Evolutionary conservation across 1,284 basidiomycete genomes (phyloP).

Genomic region (Wallemia hederae): DNA sequence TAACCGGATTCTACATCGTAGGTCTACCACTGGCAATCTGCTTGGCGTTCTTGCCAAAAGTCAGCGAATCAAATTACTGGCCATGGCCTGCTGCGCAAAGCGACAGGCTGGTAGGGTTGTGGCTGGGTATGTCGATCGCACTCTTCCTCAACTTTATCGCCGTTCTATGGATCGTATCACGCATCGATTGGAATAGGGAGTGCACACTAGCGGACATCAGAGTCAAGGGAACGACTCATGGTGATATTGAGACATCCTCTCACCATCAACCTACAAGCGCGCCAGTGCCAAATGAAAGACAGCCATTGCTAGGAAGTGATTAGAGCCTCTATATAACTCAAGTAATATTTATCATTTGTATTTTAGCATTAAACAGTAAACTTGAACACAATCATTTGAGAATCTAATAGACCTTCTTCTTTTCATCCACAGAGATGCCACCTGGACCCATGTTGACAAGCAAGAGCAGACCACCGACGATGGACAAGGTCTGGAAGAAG

Average conservation of each 20-base stretch:
- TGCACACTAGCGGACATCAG: neutral
- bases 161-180: neutral
- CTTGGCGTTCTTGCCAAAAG: neutral
- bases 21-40: neutral
- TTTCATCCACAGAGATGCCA: constrained; percentile 91
- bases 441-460: constrained; percentile 96
- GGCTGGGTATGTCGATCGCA: neutral
- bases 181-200: neutral
- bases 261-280: neutral
- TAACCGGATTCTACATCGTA: neutral
- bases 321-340: neutral
- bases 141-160: neutral
- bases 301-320: neutral
- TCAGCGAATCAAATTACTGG: neutral
- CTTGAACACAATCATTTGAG: neutral
- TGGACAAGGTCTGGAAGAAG: constrained; percentile 28
- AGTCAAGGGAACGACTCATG: neutral
- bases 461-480: constrained; percentile 86
- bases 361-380: neutral
- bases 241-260: neutral
- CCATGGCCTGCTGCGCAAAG: neutral
- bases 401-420: constrained; percentile 58
- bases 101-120: neutral
- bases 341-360: neutral
- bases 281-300: neutral